Conservation (phyloP, 306 rosid species). For the Ceratonia siliqua region DNA sequence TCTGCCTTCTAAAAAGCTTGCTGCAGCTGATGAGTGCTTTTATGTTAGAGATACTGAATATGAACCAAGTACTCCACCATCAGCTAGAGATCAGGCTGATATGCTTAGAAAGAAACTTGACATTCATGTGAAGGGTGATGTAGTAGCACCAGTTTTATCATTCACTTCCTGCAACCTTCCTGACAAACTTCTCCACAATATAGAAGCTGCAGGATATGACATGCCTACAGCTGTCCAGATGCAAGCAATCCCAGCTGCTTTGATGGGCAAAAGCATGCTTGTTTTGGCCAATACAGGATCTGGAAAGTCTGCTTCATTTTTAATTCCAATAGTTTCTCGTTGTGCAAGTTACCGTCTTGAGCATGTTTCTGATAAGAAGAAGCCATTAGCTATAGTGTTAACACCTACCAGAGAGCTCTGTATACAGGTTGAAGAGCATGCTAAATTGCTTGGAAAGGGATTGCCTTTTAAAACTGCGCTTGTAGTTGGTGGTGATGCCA, state of each 20-base stretch:
- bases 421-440: conserved; percentile 77
- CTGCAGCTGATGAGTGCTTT: conserved; percentile 73
- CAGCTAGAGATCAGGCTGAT: conserved; percentile 45
- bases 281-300: conserved; percentile 84
- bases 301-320: conserved; percentile 80
- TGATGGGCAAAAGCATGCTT: conserved; percentile 66
- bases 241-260: conserved; percentile 89
- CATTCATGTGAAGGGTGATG: conserved; percentile 63
- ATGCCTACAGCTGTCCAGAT: conserved; percentile 88
- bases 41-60: conserved; percentile 57
- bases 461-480: conserved; percentile 88
- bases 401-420: conserved; percentile 87
- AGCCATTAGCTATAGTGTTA: conserved; percentile 70
- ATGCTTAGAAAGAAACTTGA: conserved; percentile 62
- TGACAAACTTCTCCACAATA: conserved; percentile 66
- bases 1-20: conserved; percentile 41
- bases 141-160: conserved; percentile 59
- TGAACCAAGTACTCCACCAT: conserved; percentile 36
- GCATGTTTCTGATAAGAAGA: conserved; percentile 42
- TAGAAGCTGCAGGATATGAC: conserved; percentile 76
- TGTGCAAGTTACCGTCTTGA: conserved; percentile 48
- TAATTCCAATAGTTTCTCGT: conserved; percentile 63
- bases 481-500: conserved; percentile 87
- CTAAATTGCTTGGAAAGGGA: conserved; percentile 78
- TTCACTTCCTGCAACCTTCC: conserved; percentile 64